These are phyloP conservation scores for Ammopiptanthus mongolicus DNA, from an alignment of 306 rosid species.

Conservation along the genomic window DNA sequence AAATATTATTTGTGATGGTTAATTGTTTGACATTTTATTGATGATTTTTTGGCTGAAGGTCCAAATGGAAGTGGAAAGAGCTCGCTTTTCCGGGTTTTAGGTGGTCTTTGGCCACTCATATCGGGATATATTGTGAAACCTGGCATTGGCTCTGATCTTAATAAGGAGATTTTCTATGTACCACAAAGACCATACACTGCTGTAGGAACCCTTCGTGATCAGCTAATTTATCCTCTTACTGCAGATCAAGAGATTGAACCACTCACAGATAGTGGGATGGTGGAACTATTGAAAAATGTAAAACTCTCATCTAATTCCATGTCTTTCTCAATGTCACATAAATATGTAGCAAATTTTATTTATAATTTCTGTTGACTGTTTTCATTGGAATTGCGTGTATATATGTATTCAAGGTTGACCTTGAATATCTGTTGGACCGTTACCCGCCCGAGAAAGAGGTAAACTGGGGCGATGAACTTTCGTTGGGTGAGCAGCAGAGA, in stretches of 20 bases:
- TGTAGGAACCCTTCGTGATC: constrained; percentile 97
- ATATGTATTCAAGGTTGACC: constrained; percentile 78
- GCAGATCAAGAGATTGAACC: constrained; percentile 71
- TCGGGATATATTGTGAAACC: constrained; percentile 96
- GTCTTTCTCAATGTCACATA: constrained; percentile 6
- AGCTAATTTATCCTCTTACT: constrained; percentile 91
- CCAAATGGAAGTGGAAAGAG: constrained; percentile 99
- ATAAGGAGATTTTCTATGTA: constrained; percentile 96
- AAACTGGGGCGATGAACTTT: constrained; percentile 97
- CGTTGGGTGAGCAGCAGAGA: constrained; percentile 97
- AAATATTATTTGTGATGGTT: constrained; percentile 2
- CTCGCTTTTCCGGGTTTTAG: constrained; percentile 96
- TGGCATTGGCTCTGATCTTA: constrained; percentile 95
- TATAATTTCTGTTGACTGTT: constrained; percentile 19
- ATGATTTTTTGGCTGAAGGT: constrained; percentile 57
- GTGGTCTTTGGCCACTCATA: constrained; percentile 97
- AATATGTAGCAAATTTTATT: constrained; percentile 5
- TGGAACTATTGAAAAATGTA: constrained; percentile 84
- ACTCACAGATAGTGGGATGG: constrained; percentile 77
- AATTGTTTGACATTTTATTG: constrained; percentile 21
- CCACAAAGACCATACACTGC: constrained; percentile 99
- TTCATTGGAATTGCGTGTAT: constrained; percentile 12
- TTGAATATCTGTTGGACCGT: constrained; percentile 89
- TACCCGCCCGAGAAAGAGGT: constrained; percentile 83
- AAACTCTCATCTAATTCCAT: constrained; percentile 13